Conservation (phyloP, 2,329 filamentous ascomycete species). For the Sporothrix dimorphospora region DNA sequence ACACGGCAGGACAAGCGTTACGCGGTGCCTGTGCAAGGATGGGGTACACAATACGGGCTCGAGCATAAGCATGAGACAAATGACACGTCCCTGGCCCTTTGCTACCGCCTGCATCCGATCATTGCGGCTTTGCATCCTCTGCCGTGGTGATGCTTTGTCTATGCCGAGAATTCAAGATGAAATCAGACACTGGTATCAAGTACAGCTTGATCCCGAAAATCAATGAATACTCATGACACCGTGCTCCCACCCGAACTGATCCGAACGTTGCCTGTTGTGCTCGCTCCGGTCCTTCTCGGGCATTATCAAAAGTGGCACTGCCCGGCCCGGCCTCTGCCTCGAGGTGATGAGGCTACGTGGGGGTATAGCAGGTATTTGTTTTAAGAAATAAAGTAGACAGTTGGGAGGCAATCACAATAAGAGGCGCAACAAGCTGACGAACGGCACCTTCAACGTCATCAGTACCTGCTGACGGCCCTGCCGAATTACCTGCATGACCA, state of each 20-base stretch:
- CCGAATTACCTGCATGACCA: conserved; percentile 9
- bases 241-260: neutral
- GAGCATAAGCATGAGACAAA: neutral
- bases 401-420: too few relatives aligned
- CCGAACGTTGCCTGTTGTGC: neutral
- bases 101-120: neutral
- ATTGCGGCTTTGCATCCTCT: too few relatives aligned
- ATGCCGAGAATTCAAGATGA: neutral
- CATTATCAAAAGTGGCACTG: neutral
- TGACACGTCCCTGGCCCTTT: neutral
- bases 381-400: too few relatives aligned
- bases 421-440: too few relatives aligned
- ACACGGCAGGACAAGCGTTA: neutral
- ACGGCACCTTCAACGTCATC: neutral
- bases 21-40: neutral
- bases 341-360: neutral
- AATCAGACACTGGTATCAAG: neutral
- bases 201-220: too few relatives aligned
- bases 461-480: conserved; percentile 2
- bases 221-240: too few relatives aligned
- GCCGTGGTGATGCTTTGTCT: too few relatives aligned
- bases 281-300: neutral
- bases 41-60: neutral
- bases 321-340: neutral
- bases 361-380: neutral